phyloP scores from a whole-genome alignment of 805 yeast genomes.

The Candida fluviatilis region DNA sequence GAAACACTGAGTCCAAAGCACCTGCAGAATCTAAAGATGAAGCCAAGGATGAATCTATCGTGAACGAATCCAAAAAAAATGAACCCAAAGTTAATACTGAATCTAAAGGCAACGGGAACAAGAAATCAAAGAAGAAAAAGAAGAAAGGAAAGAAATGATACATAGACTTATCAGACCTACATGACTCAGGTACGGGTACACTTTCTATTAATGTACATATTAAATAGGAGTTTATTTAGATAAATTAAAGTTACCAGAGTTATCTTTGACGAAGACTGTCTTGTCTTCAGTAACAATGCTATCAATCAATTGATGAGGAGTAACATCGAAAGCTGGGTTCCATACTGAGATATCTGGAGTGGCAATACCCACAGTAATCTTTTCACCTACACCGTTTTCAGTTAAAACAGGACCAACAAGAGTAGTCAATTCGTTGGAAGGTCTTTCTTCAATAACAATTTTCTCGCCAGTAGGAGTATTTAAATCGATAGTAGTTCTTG shows the following conservation, averaged over 20 bases:
- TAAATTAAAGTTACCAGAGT: conserved; percentile 49
- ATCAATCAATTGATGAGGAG: conserved; percentile 79
- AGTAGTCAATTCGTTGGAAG: conserved; percentile 70
- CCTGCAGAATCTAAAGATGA: conserved; percentile 4
- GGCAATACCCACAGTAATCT: conserved; percentile 67
- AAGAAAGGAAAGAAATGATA: conserved; percentile 11
- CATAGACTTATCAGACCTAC: too few species aligned
- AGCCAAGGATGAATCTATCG: not conserved
- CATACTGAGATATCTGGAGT: conserved; percentile 83
- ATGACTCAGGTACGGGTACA: not conserved
- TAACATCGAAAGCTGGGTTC: conserved; percentile 96
- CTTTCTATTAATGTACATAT: not conserved
- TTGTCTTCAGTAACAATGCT: conserved; percentile 85
- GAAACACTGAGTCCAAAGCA: not conserved
- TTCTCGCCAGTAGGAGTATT: conserved; percentile 62
- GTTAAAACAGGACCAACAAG: conserved; percentile 54
- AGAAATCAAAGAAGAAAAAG: conserved; percentile 10
- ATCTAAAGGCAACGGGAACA: conserved; percentile 4
- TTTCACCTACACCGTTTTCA: conserved; percentile 28
- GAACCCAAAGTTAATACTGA: conserved; percentile 4
- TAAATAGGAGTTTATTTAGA: conserved; percentile 6
- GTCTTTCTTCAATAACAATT: conserved; percentile 85
- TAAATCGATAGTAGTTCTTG: conserved; percentile 83
- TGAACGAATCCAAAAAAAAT: not conserved
- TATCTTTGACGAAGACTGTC: conserved; percentile 45